Percentiles rank a stretch among this genome's conserved stretches.
Evolutionary conservation across 202 grass and related monocot genomes (phyloP).

Genomic region (Saccharum hybrid): DNA sequence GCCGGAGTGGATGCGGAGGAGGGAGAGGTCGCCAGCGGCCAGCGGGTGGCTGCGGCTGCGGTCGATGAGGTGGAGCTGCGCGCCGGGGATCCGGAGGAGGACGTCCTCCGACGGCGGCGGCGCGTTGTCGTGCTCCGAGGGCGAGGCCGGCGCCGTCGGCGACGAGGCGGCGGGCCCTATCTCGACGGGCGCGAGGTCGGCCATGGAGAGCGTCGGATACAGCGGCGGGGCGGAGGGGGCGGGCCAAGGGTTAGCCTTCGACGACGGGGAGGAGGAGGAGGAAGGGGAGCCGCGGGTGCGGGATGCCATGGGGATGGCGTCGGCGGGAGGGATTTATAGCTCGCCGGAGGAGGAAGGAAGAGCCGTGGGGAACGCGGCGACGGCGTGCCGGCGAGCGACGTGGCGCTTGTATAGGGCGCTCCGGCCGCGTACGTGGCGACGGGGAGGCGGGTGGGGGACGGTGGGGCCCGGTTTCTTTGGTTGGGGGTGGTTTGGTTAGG

Average conservation of each 20-base stretch:
- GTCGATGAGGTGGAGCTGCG: constrained; percentile 81
- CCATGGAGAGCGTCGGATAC: constrained; percentile 68
- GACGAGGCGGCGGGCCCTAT: constrained; percentile 52
- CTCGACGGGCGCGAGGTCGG: constrained; percentile 56
- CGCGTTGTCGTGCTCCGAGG: neutral
- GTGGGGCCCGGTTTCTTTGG: constrained; percentile 7
- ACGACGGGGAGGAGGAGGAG: too few species aligned
- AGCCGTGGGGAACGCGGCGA: constrained; percentile 29
- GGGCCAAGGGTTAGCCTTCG: constrained; percentile 19
- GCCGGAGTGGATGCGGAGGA: constrained; percentile 69
- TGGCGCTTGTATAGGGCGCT: constrained; percentile 42
- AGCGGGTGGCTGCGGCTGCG: constrained; percentile 70
- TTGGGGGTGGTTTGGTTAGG: neutral
- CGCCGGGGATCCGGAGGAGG: constrained; percentile 54
- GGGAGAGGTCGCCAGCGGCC: constrained; percentile 67
- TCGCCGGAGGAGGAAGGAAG: constrained; percentile 7
- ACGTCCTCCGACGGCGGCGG: constrained; percentile 52
- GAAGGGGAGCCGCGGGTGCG: neutral
- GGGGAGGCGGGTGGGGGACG: neutral
- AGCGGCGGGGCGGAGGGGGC: constrained; percentile 63
- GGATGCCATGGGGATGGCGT: constrained; percentile 31
- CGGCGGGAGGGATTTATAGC: constrained; percentile 11
- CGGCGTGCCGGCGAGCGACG: constrained; percentile 44
- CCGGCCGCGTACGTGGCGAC: constrained; percentile 44
- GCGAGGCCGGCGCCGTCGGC: neutral